Percentiles rank a stretch among this genome's conserved stretches.
Conservation (phyloP, 1,139 yeast species). For the Scheffersomyces segobiensis region DNA sequence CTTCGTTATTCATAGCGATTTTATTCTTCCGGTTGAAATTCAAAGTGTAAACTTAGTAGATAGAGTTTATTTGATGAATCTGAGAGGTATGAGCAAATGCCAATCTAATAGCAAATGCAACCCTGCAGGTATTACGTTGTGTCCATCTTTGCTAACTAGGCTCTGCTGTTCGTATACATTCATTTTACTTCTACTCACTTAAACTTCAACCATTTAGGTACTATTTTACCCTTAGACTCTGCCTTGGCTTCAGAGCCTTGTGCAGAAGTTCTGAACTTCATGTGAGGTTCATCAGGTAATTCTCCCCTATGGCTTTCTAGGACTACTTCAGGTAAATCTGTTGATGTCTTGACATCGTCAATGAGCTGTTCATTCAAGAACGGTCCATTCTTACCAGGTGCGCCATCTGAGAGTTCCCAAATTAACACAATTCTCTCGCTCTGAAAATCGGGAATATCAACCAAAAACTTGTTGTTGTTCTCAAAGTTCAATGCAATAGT, state of each 20-base stretch:
- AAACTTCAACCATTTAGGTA: conserved; percentile 24
- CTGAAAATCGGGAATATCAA: conserved; percentile 34
- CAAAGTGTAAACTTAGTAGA: no score
- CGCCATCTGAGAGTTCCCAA: conserved; percentile 28
- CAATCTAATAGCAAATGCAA: not conserved
- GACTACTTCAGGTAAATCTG: conserved; percentile 42
- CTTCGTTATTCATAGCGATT: no score
- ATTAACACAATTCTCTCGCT: conserved; percentile 34
- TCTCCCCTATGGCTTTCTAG: conserved; percentile 34
- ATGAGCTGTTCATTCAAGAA: conserved; percentile 21
- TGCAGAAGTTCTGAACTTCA: conserved; percentile 7
- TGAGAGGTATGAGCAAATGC: no score
- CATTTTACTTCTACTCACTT: conserved; percentile 1
- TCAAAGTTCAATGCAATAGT: conserved; percentile 31
- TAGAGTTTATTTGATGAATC: no score
- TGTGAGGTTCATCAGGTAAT: conserved; percentile 17
- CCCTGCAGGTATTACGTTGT: not conserved
- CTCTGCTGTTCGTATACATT: not conserved
- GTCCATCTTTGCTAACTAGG: not conserved
- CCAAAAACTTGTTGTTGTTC: conserved; percentile 31
- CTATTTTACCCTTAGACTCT: conserved; percentile 14
- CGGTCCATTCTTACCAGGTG: conserved; percentile 20
- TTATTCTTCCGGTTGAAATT: no score
- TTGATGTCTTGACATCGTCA: conserved; percentile 19
- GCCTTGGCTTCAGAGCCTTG: conserved; percentile 5